Evolutionary conservation across 345 rosid genomes (phyloP).

Genomic region (Lepidium aucheri): DNA sequence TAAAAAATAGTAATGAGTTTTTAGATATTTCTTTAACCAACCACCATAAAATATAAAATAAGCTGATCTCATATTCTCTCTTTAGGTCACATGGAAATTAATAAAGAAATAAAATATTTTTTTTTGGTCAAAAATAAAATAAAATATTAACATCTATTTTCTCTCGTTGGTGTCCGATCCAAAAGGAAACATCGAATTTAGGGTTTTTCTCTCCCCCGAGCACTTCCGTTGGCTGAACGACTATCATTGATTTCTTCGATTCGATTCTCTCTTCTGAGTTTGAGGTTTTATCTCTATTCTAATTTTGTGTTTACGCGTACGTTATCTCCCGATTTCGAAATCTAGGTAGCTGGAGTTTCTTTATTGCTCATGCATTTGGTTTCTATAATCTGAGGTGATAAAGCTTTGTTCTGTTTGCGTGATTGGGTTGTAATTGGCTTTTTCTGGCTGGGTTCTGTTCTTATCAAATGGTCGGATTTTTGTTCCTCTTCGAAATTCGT

Average conservation of each 20-base stretch:
- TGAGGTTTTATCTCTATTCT: constrained; percentile 19
- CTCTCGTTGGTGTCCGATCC: background rate
- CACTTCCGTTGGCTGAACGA: constrained; percentile 20
- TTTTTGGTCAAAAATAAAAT: too few relatives aligned
- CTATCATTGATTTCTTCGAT: constrained; percentile 20
- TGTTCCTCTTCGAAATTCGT: background rate
- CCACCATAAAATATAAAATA: background rate
- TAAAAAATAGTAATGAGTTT: too few relatives aligned
- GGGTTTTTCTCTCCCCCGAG: constrained; percentile 27
- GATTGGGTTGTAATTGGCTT: background rate
- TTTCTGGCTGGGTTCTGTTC: background rate
- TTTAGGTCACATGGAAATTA: background rate
- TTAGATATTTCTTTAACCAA: background rate
- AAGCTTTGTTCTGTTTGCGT: background rate
- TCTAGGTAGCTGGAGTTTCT: constrained; percentile 2
- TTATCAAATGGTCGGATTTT: background rate
- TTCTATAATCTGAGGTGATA: background rate
- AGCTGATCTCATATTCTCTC: background rate
- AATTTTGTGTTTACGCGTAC: background rate
- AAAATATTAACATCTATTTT: background rate
- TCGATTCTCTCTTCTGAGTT: constrained; percentile 23
- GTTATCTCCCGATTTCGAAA: constrained; percentile 5
- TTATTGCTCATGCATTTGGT: background rate
- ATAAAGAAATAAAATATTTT: background rate
- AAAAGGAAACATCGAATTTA: constrained; percentile 5